Base-by-base conservation (phyloP, 2,329 filamentous ascomycete species). In the Sporothrix phasma region DNA sequence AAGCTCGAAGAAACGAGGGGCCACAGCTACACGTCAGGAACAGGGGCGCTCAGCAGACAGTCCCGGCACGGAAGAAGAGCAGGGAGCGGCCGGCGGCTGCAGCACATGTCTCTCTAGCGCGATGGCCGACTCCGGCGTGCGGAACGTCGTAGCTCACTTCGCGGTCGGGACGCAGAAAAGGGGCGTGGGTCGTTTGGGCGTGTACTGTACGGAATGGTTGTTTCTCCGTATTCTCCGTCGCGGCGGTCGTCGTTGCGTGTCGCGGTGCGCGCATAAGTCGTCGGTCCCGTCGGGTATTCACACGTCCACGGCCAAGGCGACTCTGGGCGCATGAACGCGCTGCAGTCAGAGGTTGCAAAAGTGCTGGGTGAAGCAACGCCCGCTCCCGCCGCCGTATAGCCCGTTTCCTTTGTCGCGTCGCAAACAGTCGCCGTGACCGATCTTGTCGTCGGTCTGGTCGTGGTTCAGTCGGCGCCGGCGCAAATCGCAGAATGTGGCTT, bases 31-130 rank as follows among this genome's bases (percentile, higher is more conserved):
- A 51, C 39, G 22, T 45, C 54, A 59, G 45, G 19, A 41, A 61
- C 17, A 46, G 24, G 51, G 24, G 51, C 19, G 51, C 19, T 2
- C 22, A 43, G 37, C 5, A 26, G 37, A 5, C 54, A 26, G 41
- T 45, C 47, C 46, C 60, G 34, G 60, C 47, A 45, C 60, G 46
- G 24, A 13, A 41, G 37, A 56, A 43, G 24, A 62, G 62, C 53
- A 53, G 54, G 54, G 37, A 22, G 22, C 46, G 17, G 51, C n/a
- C 22, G 37, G 45, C 22, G 17, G 56, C 62, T 26, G 56, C 43
- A 43, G 54, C 24, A 17, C 56, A 60, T 60, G 54, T 60, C 45
- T 64, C 37, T 60, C 37, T 31, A 13, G 19, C 34, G 26, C 51
- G 26, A 13, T 59, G 62, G 39, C 49, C 34, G 39, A 11, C 46